Conservation (phyloP, 208 protist genomes). For the Leishmania major region DNA sequence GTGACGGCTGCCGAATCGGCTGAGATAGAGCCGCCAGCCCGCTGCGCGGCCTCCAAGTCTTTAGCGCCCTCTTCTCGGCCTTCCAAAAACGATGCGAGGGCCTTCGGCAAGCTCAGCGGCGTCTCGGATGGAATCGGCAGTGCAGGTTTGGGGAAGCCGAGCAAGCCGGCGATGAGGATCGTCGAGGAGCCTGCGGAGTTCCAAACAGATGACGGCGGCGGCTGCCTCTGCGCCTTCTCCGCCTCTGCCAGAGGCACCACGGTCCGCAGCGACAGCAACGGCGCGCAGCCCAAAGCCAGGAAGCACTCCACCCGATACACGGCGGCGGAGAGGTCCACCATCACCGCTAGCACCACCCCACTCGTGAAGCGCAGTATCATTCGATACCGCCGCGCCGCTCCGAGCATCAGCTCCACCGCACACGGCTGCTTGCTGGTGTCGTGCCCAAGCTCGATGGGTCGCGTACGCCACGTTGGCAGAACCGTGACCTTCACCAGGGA, state of each 20-base stretch:
- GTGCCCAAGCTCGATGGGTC: conserved; percentile 64
- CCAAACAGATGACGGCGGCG: neutral
- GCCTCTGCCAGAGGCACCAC: conserved; percentile 25
- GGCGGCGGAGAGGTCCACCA: conserved; percentile 59
- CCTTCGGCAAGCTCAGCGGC: conserved; percentile 3
- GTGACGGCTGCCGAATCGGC: conserved; percentile 2
- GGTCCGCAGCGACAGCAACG: conserved; percentile 43
- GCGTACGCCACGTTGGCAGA: conserved; percentile 58
- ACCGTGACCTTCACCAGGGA: conserved; percentile 42
- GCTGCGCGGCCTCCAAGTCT: neutral
- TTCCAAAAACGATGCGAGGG: conserved; percentile 12
- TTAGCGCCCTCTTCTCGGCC: conserved; percentile 1
- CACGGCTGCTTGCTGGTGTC: conserved; percentile 46
- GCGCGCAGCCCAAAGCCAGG: conserved; percentile 56
- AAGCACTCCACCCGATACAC: conserved; percentile 67
- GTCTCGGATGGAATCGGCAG: conserved; percentile 3
- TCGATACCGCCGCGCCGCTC: conserved; percentile 57
- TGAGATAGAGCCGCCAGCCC: neutral
- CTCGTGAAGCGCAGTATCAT: conserved; percentile 62
- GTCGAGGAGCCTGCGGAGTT: conserved; percentile 11
- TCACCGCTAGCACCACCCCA: conserved; percentile 64
- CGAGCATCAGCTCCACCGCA: conserved; percentile 47
- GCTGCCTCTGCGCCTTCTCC: conserved; percentile 5
- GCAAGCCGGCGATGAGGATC: conserved; percentile 50
- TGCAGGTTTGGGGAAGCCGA: conserved; percentile 19